phyloP scores from a whole-genome alignment of 805 yeast genomes.

The Candida verbasci region DNA sequence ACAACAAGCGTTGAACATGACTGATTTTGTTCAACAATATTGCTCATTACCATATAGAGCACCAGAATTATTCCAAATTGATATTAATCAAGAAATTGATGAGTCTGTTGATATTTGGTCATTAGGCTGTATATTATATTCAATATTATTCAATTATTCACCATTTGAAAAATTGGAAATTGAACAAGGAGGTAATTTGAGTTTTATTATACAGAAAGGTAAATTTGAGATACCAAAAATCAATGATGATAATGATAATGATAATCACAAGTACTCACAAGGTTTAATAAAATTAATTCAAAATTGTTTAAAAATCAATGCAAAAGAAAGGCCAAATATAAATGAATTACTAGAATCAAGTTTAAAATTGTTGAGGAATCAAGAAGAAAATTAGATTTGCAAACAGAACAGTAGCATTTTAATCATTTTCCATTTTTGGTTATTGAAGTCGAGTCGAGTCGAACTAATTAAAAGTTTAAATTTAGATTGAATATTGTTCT shows the following conservation, averaged over 20 bases:
- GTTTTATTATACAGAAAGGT: slow-evolving; percentile 69
- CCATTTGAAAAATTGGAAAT: slow-evolving; percentile 86
- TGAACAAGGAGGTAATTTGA: slow-evolving; percentile 77
- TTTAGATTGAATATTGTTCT: too few species aligned
- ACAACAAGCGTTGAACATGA: slow-evolving; percentile 68
- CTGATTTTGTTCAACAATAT: slow-evolving; percentile 78
- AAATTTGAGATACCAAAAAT: slow-evolving; percentile 55
- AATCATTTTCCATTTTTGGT: too few species aligned
- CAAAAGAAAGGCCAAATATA: slow-evolving; percentile 57
- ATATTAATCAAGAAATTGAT: too few species aligned
- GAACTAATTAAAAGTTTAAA: too few species aligned
- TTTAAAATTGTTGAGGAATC: slow-evolving; percentile 29
- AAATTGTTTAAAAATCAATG: slow-evolving; percentile 60
- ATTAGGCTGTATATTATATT: slow-evolving; percentile 77
- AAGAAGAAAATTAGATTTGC: too few species aligned
- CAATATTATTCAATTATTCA: slow-evolving; percentile 70
- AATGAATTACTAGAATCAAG: slow-evolving; percentile 54
- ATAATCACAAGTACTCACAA: slow-evolving; percentile 48
- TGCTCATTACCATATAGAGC: slow-evolving; percentile 86
- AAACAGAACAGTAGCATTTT: too few species aligned
- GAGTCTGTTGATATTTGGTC: too few species aligned
- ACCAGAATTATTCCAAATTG: too few species aligned
- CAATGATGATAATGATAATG: too few species aligned
- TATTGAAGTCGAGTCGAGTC: too few species aligned
- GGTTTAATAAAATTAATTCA: slow-evolving; percentile 53